Evolutionary conservation across 2,329 filamentous ascomycete genomes (phyloP), one percentile per base, ranked within the genome.

Genomic region (Coniochaeta sp.): DNA sequence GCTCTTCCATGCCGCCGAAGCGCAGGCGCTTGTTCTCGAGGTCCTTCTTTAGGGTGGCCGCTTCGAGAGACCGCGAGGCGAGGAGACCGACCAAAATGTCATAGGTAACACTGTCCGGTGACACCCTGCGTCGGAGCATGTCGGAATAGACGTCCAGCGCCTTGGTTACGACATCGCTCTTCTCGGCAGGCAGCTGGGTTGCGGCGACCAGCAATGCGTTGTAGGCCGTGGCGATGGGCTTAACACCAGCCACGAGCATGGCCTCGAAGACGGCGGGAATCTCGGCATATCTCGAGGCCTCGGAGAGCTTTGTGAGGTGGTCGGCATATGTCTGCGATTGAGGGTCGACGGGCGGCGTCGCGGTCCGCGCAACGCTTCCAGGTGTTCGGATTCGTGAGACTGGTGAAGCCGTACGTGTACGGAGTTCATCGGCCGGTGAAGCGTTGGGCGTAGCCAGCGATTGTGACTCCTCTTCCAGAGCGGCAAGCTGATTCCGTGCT

Each of bases 111-210:
- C 87, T 86, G 71, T 97, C 89, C 8, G 93, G 93, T 22, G 83
- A 77, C 26, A 98, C 88, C 66, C 88, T 89, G 65, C 93, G 89
- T 65, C 89, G 87, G 66, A 96, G 86, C 95, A 99, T 98, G 72
- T 98, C 93, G 17, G 92, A 89, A 73, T 98, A 99, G 58, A 99
- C 90, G 76, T 96, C 93, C 58, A 98, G 82, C 5, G 91, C 92
- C 77, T 96, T 96, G 63, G 91, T 89, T 16, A 96, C 90, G 58
- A 95, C 86, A 75, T 96, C 89, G 59, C 89, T 89, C 73, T 88
- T 89, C 72, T 90, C 88, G 26, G 81, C 80, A 8, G 93, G 90
- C 19, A 97, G 83, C 66, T 91, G 83, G 63, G 97, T 91, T 16
- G 92, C 92, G 6, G 95, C 91, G 67, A 88, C 82, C 50, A 99